Base-by-base conservation (phyloP, 2,329 filamentous ascomycete genomes). In the Anthostomella pinea region DNA sequence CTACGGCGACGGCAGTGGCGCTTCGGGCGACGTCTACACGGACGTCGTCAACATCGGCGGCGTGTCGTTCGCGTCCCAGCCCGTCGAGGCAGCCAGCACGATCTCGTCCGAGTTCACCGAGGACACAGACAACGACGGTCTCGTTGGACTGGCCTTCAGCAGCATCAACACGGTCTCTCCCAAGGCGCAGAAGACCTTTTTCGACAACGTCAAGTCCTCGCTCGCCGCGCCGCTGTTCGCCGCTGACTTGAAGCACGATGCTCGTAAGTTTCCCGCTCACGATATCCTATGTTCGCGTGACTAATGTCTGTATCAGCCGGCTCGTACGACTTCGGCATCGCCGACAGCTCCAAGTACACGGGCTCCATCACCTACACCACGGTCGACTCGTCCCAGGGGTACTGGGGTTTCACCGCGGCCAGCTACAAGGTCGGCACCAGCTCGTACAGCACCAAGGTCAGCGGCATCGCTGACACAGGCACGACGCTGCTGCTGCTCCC, bases 401-500 rank as follows among this genome's bases (percentile, higher is more conserved):
- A 53, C 52, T 65, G 62, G 61, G 42, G 45, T 32, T 62, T 60
- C 43, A 46, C 47, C 13, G 40, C 57, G 2, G 33, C 47, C 0
- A 56, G 54, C n/a, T 59, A 54, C 41, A 30, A 45, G 26, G 45
- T 62, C 30, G 60, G 56, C 41, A 34, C 30, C 28, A 44, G 38
- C 21, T 27, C 41, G 8, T 48, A 45, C 40, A 39, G 13, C 9
- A 27, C 39, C 27, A 26, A 37, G 9, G 30, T 58, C 20, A 52
- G 46, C 11, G 69, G 69, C 15, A 76, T 77, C 41, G 68, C 69
- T n/a, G 75, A 79, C 56, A 78, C 75, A 8, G 75, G 75, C 34
- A 76, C 74, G 14, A 72, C 74, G n/a, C 64, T 79, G 41, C 65
- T 79, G 55, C 60, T 77, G 28, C 63, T 75, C 34, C 65, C 69